These are phyloP conservation scores for Sugiyamaella floridensis DNA, from an alignment of 805 yeast species.

Conservation along the genomic window DNA sequence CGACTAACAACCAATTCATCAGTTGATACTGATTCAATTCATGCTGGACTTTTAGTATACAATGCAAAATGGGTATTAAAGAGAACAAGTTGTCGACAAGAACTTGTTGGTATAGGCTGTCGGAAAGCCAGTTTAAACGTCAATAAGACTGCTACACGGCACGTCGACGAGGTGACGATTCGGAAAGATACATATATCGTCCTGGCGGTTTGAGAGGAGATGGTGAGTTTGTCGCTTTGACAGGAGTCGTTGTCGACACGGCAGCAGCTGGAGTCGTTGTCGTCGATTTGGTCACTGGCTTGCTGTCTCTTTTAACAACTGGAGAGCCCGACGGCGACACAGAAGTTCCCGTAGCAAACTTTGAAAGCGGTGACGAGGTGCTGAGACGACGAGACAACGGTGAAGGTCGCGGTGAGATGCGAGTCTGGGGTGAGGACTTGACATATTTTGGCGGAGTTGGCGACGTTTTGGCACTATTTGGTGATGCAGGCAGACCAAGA, in stretches of 20 bases:
- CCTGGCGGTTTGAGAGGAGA: not conserved
- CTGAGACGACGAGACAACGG: constrained; percentile 9
- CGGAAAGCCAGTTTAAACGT: not conserved
- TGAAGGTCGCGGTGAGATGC: constrained; percentile 17
- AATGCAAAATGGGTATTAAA: too few species aligned
- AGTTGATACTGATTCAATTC: too few species aligned
- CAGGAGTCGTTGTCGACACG: not conserved
- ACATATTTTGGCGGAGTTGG: constrained; percentile 23
- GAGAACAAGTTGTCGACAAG: too few species aligned
- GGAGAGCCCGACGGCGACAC: not conserved
- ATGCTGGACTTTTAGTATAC: too few species aligned
- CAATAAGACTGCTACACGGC: not conserved
- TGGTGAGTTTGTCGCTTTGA: not conserved
- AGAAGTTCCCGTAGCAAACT: not conserved
- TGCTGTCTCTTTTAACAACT: not conserved
- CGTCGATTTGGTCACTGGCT: not conserved
- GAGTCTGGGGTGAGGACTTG: constrained; percentile 18
- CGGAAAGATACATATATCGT: constrained; percentile 8
- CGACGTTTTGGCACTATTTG: constrained; percentile 13
- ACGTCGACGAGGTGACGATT: constrained; percentile 3
- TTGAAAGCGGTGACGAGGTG: constrained; percentile 2
- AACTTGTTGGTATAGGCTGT: too few species aligned
- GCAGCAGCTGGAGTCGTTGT: not conserved
- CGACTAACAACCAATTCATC: too few species aligned
- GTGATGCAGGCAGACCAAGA: constrained; percentile 25